These are phyloP conservation scores for Caulochytrium protostelioides DNA, from an alignment of 371 early-diverging fungal genomes.

Conservation along the genomic window DNA sequence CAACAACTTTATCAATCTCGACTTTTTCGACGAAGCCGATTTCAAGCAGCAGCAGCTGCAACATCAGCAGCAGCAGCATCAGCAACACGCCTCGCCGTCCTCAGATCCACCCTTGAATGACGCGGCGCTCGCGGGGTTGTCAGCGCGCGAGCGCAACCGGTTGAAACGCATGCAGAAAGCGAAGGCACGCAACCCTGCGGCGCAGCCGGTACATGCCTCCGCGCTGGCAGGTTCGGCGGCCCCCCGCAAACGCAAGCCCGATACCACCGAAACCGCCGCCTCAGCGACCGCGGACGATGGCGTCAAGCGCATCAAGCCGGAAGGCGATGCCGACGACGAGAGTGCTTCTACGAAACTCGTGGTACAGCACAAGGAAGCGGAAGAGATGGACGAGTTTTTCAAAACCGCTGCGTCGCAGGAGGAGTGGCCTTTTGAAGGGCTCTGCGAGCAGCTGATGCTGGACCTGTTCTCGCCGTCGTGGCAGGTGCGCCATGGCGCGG, in stretches of 20 bases:
- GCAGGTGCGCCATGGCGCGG: constrained; percentile 92
- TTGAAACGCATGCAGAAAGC: too few species aligned
- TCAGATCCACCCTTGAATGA: too few species aligned
- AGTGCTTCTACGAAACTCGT: too few species aligned
- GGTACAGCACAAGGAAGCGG: constrained; percentile 10
- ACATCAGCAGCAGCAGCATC: too few species aligned
- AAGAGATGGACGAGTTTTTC: constrained; percentile 3
- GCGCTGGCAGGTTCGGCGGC: too few species aligned
- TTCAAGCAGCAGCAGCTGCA: constrained; percentile 16
- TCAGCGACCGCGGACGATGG: constrained; percentile 6
- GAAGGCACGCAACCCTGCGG: too few species aligned
- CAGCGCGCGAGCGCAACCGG: too few species aligned
- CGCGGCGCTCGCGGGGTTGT: too few species aligned
- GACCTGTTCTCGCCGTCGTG: constrained; percentile 73
- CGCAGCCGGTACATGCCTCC: too few species aligned
- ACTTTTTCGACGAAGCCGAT: constrained; percentile 44
- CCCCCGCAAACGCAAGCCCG: constrained; percentile 6
- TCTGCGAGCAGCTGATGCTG: constrained; percentile 69
- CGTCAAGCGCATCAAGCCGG: neutral
- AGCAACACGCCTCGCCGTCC: too few species aligned
- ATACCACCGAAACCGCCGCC: constrained; percentile 5
- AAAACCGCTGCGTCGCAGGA: constrained; percentile 13
- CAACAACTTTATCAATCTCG: constrained; percentile 71
- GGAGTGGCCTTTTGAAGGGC: constrained; percentile 80
- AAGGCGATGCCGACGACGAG: neutral